Base-by-base conservation (phyloP, 352 stramenopile genomes). In the Globisporangium carolinianum region DNA sequence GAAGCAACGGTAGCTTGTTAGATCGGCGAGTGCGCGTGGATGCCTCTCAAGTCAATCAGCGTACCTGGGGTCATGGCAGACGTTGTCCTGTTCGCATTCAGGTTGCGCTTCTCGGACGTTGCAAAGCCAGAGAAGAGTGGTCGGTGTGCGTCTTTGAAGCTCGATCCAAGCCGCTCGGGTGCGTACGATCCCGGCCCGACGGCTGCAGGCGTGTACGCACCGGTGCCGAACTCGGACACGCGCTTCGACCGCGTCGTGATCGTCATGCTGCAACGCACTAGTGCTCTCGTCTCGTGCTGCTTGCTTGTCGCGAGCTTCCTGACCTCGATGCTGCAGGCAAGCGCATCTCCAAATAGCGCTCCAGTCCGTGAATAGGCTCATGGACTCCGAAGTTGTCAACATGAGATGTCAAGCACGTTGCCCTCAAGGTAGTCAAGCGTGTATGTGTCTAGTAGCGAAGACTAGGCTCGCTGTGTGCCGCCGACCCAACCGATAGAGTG, bases 211-310 rank as follows among this genome's bases (percentile, higher is more conserved):
- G 79, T 89, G 53, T 68, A 60, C 24, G 63, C 37, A 15, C 58
- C 57, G 1, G 65, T 60, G 41, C 63, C 76, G 58, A 89, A 89
- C 43, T 75, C 53, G 24, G 82, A 87, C 55, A 83, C 74, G 18
- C 82, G 79, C 71, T 88, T 87, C 36, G 79, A 89, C 36, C 82
- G 79, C 49, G 82, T 89, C 58, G 82, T 91, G 65, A 89, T 89
- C 9, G 79, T 87, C 82, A 89, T 89, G 45, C 35, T 65, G 24
- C 24, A 32, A 32, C 24, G 24, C n/a, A 17, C 6, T 8, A 53
- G n/a, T 12, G 32, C 10, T 35, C 36, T 54, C 9, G 10, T 47
- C 4, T 17, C 11, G 10, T 47, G 42, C 42, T 45, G 51, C 10
- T 41, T n/a, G 9, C 2, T 14, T 47, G 24, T 32, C 24, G 24